A percentile compares a stretch with the other conserved stretches of the same genome.
Evolutionary conservation across 495 filamentous ascomycete genomes (phyloP).

Genomic region (Amphirosellinia nigrospora): DNA sequence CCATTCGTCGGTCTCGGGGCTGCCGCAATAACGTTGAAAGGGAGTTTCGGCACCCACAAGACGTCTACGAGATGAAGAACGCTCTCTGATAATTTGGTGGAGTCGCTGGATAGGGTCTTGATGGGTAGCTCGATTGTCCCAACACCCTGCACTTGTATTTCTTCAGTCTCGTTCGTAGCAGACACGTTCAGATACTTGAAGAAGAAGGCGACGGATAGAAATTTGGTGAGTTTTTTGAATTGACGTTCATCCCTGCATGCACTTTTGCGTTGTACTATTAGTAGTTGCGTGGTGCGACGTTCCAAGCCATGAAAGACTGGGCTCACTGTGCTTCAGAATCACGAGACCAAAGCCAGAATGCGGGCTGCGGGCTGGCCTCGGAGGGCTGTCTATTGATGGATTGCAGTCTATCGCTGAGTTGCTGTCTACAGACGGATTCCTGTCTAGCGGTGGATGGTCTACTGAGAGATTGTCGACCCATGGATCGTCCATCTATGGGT

Average conservation of each 20-base stretch:
- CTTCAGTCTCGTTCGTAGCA: not conserved
- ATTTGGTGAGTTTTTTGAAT: not conserved
- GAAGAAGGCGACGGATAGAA: not conserved
- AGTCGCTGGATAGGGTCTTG: not conserved
- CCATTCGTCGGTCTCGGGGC: not conserved
- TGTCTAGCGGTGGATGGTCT: no score
- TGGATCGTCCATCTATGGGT: no score
- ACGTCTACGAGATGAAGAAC: not conserved
- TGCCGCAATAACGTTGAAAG: not conserved
- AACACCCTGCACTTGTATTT: not conserved
- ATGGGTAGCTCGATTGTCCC: not conserved
- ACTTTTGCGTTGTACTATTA: not conserved
- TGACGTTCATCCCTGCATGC: not conserved
- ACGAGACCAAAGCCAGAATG: constrained; percentile 2
- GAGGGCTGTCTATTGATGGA: no score
- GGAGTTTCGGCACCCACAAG: not conserved
- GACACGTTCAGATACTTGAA: no score
- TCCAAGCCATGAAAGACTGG: not conserved
- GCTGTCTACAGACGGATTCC: no score
- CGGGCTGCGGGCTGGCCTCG: no score
- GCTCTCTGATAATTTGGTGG: not conserved
- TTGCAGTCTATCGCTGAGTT: no score
- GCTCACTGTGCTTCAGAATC: constrained; percentile 1
- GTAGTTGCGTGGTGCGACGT: not conserved
- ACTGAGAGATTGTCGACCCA: no score